These are phyloP conservation scores for Trifolium dubium DNA, from an alignment of 306 rosid species.

Conservation along the genomic window DNA sequence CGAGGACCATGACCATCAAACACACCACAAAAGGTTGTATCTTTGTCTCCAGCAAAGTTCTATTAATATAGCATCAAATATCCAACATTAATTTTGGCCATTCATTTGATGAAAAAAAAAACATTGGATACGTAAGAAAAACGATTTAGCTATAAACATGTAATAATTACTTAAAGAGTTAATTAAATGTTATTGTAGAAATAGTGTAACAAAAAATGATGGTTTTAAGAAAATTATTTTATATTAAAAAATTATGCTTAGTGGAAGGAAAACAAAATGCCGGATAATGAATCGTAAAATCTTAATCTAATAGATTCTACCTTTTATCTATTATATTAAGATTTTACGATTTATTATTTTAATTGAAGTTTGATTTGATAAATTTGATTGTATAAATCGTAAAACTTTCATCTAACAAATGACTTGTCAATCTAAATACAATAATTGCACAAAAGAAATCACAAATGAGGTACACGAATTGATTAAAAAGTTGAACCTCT, in stretches of 20 bases:
- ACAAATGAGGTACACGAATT: not conserved
- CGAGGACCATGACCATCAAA: constrained; percentile 96
- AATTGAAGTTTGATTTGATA: not conserved
- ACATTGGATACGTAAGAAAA: not conserved
- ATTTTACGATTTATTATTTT: too few relatives aligned
- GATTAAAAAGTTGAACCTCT: too few relatives aligned
- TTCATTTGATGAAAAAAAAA: not conserved
- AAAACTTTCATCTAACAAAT: not conserved
- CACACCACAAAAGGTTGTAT: constrained; percentile 73
- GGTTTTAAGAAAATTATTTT: not conserved
- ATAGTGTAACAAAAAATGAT: not conserved
- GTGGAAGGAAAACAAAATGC: not conserved
- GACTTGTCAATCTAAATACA: not conserved
- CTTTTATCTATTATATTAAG: too few relatives aligned
- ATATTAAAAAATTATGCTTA: not conserved
- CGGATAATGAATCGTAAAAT: too few relatives aligned
- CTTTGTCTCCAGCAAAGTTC: constrained; percentile 66
- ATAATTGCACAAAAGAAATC: too few relatives aligned
- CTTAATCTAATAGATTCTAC: too few relatives aligned
- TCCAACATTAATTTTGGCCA: constrained; percentile 9
- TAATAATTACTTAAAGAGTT: not conserved
- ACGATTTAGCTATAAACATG: not conserved
- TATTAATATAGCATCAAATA: constrained; percentile 27
- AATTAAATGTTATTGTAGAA: not conserved
- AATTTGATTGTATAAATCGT: not conserved